Evolutionary conservation across 306 rosid species (phyloP).

Genomic region (Abrus pulchellus): DNA sequence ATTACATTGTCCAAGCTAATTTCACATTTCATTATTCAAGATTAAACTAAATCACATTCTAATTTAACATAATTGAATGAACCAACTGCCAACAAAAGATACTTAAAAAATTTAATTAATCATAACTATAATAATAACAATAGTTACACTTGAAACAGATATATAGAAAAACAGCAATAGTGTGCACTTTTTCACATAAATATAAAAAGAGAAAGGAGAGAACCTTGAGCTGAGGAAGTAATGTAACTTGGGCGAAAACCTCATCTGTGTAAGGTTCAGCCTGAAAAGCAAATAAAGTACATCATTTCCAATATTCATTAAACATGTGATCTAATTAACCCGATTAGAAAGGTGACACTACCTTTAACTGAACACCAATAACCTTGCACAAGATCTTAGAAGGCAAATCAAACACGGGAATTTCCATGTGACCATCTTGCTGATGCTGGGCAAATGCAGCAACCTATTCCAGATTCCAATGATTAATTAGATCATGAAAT

Average conservation of each 20-base stretch:
- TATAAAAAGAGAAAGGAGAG: constrained; percentile 14
- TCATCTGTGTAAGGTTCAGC: constrained; percentile 69
- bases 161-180: background rate
- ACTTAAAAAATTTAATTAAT: background rate
- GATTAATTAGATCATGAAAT: constrained; percentile 29
- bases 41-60: background rate
- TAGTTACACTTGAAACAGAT: constrained; percentile 2
- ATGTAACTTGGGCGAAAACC: constrained; percentile 66
- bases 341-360: constrained; percentile 28
- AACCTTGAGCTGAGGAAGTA: constrained; percentile 62
- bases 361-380: constrained; percentile 63
- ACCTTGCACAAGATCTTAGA: constrained; percentile 74
- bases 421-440: constrained; percentile 53
- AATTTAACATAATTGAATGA: background rate
- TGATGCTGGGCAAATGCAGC: constrained; percentile 51
- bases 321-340: background rate
- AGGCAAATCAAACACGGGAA: constrained; percentile 65
- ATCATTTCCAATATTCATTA: constrained; percentile 19
- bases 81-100: background rate
- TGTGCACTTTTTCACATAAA: constrained; percentile 6
- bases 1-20: background rate
- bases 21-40: constrained; percentile 20
- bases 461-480: constrained; percentile 58
- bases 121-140: background rate
- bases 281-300: constrained; percentile 54